These are phyloP conservation scores for Pogostemon cablin DNA, from an alignment of 257 asterid species.

Conservation along the genomic window DNA sequence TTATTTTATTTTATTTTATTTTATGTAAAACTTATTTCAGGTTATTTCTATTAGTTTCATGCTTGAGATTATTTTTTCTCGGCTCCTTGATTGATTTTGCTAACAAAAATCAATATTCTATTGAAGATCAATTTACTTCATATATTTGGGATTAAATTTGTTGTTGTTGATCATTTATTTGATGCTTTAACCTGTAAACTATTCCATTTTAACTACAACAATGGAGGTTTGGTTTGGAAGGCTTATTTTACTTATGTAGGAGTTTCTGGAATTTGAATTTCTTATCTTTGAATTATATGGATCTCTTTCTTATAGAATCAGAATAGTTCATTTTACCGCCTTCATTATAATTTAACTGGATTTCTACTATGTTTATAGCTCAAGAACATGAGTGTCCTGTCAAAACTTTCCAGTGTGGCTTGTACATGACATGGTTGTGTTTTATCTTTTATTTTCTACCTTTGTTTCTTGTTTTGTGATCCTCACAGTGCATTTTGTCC, in stretches of 20 bases:
- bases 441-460: constrained; percentile 5
- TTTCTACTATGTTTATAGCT: constrained; percentile 6
- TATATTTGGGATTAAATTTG: too few relatives aligned
- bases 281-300: background rate
- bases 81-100: background rate
- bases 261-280: background rate
- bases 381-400: background rate
- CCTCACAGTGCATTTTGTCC: constrained; percentile 10
- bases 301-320: background rate
- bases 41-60: background rate
- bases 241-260: background rate
- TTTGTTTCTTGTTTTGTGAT: constrained; percentile 6
- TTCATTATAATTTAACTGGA: background rate
- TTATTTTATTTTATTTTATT: background rate
- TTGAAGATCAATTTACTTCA: background rate
- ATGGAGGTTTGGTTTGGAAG: constrained; percentile 3
- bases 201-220: background rate
- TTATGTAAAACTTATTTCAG: background rate
- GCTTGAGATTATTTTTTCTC: background rate
- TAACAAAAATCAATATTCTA: background rate
- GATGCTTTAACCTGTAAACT: constrained; percentile 1
- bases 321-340: constrained; percentile 5
- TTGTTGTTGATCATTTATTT: background rate
- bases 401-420: background rate
- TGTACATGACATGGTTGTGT: background rate